A percentile compares a stretch with the other conserved stretches of the same genome.
These are phyloP conservation scores for Diutina ranongensis DNA, from an alignment of 1,139 yeast species.

Conservation along the genomic window DNA sequence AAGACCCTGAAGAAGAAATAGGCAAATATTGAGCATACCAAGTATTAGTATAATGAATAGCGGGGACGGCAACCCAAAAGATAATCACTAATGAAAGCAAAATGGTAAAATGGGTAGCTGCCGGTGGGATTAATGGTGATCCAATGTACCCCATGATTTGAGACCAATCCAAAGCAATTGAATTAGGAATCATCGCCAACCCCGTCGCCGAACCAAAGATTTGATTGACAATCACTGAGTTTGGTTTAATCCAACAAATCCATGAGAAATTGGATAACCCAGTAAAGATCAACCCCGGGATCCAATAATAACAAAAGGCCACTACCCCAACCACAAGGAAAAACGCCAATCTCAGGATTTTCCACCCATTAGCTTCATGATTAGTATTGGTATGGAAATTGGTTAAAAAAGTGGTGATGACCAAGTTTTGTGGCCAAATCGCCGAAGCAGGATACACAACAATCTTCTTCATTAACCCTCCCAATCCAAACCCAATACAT, in stretches of 20 bases:
- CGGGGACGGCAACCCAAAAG: conserved; percentile 33
- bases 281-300: conserved; percentile 26
- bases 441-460: conserved; percentile 52
- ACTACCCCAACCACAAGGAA: conserved; percentile 10
- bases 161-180: conserved; percentile 25
- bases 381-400: conserved; percentile 52
- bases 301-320: conserved; percentile 24
- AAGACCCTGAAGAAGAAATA: conserved; percentile 28
- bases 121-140: conserved; percentile 61
- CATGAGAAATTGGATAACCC: conserved; percentile 17
- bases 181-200: conserved; percentile 45
- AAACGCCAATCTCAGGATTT: conserved; percentile 17
- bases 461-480: conserved; percentile 46
- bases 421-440: conserved; percentile 56
- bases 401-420: conserved; percentile 38
- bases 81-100: conserved; percentile 20
- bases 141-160: conserved; percentile 44
- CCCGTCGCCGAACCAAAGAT: conserved; percentile 53
- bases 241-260: conserved; percentile 22
- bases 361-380: conserved; percentile 30
- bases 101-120: conserved; percentile 42
- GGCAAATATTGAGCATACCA: conserved; percentile 36
- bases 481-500: conserved; percentile 53
- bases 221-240: conserved; percentile 43
- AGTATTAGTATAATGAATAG: conserved; percentile 28